A percentile compares a stretch with the other conserved stretches of the same genome.
These are phyloP conservation scores for Neltuma alba DNA, from an alignment of 306 rosid genomes.

Conservation along the genomic window DNA sequence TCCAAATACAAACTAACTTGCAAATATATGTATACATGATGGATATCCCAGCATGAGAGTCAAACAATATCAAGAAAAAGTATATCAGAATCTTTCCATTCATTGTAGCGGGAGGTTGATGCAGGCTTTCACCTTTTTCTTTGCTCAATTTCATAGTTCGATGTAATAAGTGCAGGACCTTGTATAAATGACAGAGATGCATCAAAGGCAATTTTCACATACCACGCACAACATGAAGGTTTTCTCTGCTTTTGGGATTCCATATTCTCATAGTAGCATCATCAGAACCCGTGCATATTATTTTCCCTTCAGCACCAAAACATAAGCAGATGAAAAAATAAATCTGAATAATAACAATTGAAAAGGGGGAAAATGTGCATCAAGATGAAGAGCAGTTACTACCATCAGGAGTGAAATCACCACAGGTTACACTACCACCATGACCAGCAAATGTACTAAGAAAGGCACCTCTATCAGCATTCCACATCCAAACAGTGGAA, in stretches of 20 bases:
- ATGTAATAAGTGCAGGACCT: background rate
- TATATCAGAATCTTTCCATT: background rate
- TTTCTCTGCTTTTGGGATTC: slow-evolving; percentile 85
- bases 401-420: slow-evolving; percentile 99
- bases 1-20: background rate
- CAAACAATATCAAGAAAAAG: background rate
- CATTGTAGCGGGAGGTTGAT: background rate
- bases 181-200: slow-evolving; percentile 11
- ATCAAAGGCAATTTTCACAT: slow-evolving; percentile 29
- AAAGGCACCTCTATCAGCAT: slow-evolving; percentile 61
- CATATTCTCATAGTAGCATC: slow-evolving; percentile 92
- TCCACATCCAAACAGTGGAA: slow-evolving; percentile 89
- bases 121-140: background rate
- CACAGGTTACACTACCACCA: slow-evolving; percentile 77
- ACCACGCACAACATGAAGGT: slow-evolving; percentile 82
- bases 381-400: slow-evolving; percentile 39
- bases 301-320: slow-evolving; percentile 65
- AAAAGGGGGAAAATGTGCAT: slow-evolving; percentile 9
- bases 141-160: slow-evolving; percentile 2
- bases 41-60: background rate
- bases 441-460: slow-evolving; percentile 78
- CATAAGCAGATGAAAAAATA: background rate
- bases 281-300: slow-evolving; percentile 85
- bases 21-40: background rate
- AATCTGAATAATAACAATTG: slow-evolving; percentile 6